Conservation (phyloP, 2,329 filamentous ascomycete genomes). For the Xylaria sp. region DNA sequence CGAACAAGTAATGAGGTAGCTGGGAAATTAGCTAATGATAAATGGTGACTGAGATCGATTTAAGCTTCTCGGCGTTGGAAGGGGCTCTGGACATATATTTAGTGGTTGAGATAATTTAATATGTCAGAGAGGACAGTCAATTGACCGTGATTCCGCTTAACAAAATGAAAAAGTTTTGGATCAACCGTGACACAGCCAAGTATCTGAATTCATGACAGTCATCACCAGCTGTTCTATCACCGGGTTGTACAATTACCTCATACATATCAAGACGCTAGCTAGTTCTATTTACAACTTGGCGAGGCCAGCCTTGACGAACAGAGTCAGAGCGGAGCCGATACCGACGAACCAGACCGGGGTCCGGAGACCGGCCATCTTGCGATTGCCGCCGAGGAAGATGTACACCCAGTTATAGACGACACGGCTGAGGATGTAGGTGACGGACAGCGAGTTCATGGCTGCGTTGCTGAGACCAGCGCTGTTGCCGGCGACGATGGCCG, state of each 20-base stretch:
- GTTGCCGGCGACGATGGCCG: slow-evolving; percentile 46
- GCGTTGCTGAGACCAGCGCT: slow-evolving; percentile 36
- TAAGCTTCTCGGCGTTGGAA: background rate
- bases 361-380: slow-evolving; percentile 36
- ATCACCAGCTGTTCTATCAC: background rate
- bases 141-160: no score
- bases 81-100: background rate
- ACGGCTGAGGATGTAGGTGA: slow-evolving; percentile 43
- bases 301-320: slow-evolving; percentile 45
- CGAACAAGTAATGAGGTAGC: background rate
- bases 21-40: background rate
- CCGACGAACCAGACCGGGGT: slow-evolving; percentile 42
- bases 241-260: slow-evolving; percentile 9
- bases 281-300: slow-evolving; percentile 25
- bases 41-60: background rate
- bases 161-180: slow-evolving; percentile 1
- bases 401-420: slow-evolving; percentile 45
- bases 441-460: slow-evolving; percentile 40
- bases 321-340: slow-evolving; percentile 32
- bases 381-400: slow-evolving; percentile 44
- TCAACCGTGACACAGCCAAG: slow-evolving; percentile 1
- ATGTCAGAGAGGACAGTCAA: background rate
- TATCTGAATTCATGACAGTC: background rate
- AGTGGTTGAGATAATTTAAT: background rate
- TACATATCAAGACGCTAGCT: background rate